Base-by-base conservation (phyloP, 352 stramenopile genomes). In the Phytopythium cucurbitacearum region DNA sequence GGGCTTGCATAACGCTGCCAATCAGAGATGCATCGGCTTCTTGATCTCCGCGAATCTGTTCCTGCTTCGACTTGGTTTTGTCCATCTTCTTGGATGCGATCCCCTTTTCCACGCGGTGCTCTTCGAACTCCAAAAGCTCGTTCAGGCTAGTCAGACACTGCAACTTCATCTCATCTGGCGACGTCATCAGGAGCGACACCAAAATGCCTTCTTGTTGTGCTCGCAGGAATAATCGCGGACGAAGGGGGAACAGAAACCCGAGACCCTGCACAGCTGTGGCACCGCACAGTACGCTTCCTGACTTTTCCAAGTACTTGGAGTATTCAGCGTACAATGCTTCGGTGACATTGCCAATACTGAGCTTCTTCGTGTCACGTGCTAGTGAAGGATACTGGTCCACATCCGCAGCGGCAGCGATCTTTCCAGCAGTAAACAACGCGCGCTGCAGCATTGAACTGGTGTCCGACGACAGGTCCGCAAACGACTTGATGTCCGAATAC, bases 11-110 rank as follows among this genome's bases (percentile, higher is more conserved):
- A 10, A 95, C 74, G 34, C 84, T 84, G 33, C 84, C 85, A 40
- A 95, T 93, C n/a, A 94, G 69, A 6, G 81, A 85, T 15, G 81
- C 81, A 35, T 93, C 83, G 11, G 78, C 81, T 71, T 94, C 82
- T 59, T 94, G 85, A 41, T 95, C 85, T n/a, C 85, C 83, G 62
- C 87, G 76, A 21, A 95, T 76, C 62, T 93, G 81, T 7, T 85
- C 62, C 39, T 84, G 70, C 51, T 87, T 91, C 37, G 66, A 86
- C 49, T 80, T 90, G 47, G 71, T 69, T n/a, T 57, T 60, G 45
- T 74, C 64, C 58, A 76, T 76, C 35, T 61, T 74, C 34, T 66
- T 65, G 36, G 64, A 57, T 0, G 71, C 65, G 4, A 64, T 21
- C 3, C 73, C 75, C 16, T 80, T 78, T 58, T 85, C 80, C 16